phyloP scores from a whole-genome alignment of 179 eudicot genomes.

The Heliamphora pulchella region DNA sequence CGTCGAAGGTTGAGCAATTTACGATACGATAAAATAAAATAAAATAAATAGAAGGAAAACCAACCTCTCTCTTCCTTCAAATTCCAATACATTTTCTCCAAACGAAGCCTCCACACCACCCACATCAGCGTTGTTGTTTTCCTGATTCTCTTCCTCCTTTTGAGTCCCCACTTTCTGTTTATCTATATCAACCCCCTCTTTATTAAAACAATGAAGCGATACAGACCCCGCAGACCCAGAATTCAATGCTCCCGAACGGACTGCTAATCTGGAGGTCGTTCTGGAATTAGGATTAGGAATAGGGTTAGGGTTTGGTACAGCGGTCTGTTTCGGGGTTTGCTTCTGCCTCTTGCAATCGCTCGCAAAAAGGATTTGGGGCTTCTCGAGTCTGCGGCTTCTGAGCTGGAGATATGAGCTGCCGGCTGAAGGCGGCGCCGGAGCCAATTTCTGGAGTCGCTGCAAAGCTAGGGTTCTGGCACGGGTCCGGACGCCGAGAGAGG shows the following conservation, averaged over 20 bases:
- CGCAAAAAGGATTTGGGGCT: constrained; percentile 12
- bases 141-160: not conserved
- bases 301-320: constrained; percentile 9
- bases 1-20: not conserved
- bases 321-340: not conserved
- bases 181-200: not conserved
- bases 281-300: constrained; percentile 10
- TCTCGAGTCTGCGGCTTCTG: constrained; percentile 33
- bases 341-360: constrained; percentile 12
- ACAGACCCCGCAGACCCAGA: not conserved
- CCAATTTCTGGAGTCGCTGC: constrained; percentile 16
- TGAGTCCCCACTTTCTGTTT: not conserved
- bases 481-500: constrained; percentile 42
- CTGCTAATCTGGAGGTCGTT: not conserved
- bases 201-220: not conserved
- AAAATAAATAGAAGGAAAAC: not conserved
- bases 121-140: constrained; percentile 7
- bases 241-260: not conserved
- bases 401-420: constrained; percentile 32
- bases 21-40: not conserved
- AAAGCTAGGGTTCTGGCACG: constrained; percentile 54
- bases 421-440: not conserved
- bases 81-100: constrained; percentile 36
- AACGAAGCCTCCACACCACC: constrained; percentile 22
- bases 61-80: constrained; percentile 37